These are phyloP conservation scores for Pseudozyma hubeiensis DNA, from an alignment of 1,284 basidiomycete species.

Conservation along the genomic window DNA sequence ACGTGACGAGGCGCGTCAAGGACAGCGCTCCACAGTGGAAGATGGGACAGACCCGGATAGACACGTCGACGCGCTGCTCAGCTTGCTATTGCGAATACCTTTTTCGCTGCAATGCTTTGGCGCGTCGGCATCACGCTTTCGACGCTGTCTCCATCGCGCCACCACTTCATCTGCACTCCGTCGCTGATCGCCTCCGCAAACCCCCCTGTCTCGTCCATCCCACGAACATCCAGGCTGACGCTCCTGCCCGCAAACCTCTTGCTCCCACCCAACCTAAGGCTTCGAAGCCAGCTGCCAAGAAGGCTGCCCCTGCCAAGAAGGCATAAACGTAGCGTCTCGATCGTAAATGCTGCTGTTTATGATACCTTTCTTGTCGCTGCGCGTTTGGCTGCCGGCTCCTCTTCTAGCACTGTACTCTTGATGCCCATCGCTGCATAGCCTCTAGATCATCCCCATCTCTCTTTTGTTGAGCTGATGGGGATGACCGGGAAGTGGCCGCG, in stretches of 20 bases:
- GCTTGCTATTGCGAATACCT: background rate
- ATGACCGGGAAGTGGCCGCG: background rate
- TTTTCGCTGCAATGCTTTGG: background rate
- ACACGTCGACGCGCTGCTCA: too few relatives aligned
- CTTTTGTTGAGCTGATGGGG: background rate
- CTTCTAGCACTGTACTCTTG: slow-evolving; percentile 34
- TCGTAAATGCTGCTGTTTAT: background rate
- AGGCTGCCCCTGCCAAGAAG: slow-evolving; percentile 59
- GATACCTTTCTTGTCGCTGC: slow-evolving; percentile 17
- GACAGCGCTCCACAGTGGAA: background rate
- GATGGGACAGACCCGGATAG: background rate
- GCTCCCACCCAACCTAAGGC: slow-evolving; percentile 53
- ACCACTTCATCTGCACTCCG: slow-evolving; percentile 21
- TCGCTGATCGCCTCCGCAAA: slow-evolving; percentile 30
- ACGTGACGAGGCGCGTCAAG: slow-evolving; percentile 9
- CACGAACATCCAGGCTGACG: slow-evolving; percentile 47
- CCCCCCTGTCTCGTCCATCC: slow-evolving; percentile 15
- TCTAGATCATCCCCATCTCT: background rate
- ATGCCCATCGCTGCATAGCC: slow-evolving; percentile 8
- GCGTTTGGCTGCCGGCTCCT: slow-evolving; percentile 10
- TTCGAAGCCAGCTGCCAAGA: slow-evolving; percentile 67
- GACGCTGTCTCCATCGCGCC: background rate
- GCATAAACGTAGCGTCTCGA: slow-evolving; percentile 27
- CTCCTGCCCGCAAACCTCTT: slow-evolving; percentile 50
- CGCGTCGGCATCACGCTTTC: background rate